Evolutionary conservation across 2,329 filamentous ascomycete genomes (phyloP), one percentile per base, ranked within the genome.

Genomic region (Monilinia vaccinii-corymbosi): DNA sequence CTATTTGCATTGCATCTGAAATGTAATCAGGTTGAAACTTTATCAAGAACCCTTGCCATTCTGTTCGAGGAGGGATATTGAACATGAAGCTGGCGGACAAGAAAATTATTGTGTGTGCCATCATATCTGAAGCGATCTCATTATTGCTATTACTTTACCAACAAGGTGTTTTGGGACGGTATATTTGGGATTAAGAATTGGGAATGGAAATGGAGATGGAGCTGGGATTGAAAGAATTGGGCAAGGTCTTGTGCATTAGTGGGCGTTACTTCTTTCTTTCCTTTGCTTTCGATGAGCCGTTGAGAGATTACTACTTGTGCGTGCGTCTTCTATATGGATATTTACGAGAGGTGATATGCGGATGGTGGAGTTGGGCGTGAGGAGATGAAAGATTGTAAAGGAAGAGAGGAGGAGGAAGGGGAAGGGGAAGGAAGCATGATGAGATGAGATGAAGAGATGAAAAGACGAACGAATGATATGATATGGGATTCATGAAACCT

Each of bases 11-110:
- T 32, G 14, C 40, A 42, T 56, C 42, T 50, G 23, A 36, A 14
- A 16, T 55, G 4, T 36, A 32, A 23, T 42, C 10, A 16, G 36
- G 34, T 53, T n/a, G 36, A 60, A 38, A 36, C 16, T 45, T 40
- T 47, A 46, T 46, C 36, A 67, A 86, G 86, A 0, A 38, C 18
- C 10, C 23, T 52, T 40, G 21, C 49, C 40, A n/a, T 40, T 40
- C 18, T 25, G 13, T 34, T 36, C 13, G 36, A 31, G 36, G 36
- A 25, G 31, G 32, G 18, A 36, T 14, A 42, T 52, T 52, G 23
- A 16, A 31, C 23, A 52, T 31, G 10, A 42, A 47, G 45, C 16
- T 23, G 40, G 13, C 2, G 38, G 40, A 52, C 23, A 11, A 42
- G 36, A 42, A 40, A 14, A 28, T 10, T 52, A n/a, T n/a, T 52